Percentiles rank a stretch among this genome's conserved stretches.
phyloP scores from a whole-genome alignment of 2,329 filamentous ascomycete genomes.

The Cyclaneusma minus region DNA sequence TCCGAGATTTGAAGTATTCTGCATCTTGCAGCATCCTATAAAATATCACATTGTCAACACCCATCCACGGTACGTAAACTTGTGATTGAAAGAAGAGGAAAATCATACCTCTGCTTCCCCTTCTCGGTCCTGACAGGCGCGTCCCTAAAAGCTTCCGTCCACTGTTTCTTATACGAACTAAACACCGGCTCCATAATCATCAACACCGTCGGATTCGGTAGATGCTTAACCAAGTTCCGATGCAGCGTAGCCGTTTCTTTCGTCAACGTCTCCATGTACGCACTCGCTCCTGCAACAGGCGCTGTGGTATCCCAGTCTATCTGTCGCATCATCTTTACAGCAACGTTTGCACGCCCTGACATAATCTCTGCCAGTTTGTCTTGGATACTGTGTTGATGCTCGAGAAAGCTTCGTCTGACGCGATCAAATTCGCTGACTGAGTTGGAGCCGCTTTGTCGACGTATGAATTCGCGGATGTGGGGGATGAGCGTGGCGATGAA shows the following conservation, averaged over 20 bases:
- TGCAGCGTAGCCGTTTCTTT: constrained; percentile 58
- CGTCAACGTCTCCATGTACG: constrained; percentile 56
- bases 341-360: constrained; percentile 43
- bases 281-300: constrained; percentile 26
- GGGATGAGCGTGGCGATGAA: constrained; percentile 81
- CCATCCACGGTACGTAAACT: not conserved
- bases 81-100: constrained; percentile 3
- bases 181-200: constrained; percentile 61
- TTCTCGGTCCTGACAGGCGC: constrained; percentile 39
- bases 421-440: constrained; percentile 30
- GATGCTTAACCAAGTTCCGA: constrained; percentile 51
- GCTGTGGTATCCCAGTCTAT: constrained; percentile 43
- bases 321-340: constrained; percentile 47
- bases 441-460: constrained; percentile 48
- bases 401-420: constrained; percentile 26
- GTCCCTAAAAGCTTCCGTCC: constrained; percentile 46
- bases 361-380: constrained; percentile 64
- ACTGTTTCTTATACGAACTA: constrained; percentile 48
- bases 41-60: constrained; percentile 4
- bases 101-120: constrained; percentile 44
- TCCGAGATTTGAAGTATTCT: constrained; percentile 42
- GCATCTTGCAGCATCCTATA: constrained; percentile 46
- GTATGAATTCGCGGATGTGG: constrained; percentile 80
- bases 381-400: constrained; percentile 57
- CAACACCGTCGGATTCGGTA: constrained; percentile 44